These are phyloP conservation scores for Aspergillus piperis DNA, from an alignment of 2,329 filamentous ascomycete species.

Conservation along the genomic window DNA sequence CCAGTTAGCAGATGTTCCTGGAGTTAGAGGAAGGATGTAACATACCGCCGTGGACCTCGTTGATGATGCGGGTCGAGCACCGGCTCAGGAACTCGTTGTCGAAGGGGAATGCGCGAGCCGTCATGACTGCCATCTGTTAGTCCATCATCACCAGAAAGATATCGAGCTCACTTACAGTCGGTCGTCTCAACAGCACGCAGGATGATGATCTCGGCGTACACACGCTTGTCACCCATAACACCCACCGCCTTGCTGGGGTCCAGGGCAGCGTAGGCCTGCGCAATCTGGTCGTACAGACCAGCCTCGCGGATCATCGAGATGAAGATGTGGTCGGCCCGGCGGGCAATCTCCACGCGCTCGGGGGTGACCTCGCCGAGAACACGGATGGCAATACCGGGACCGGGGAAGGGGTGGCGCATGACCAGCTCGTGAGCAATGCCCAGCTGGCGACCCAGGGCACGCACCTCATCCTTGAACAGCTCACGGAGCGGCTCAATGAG, in stretches of 20 bases:
- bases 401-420: slow-evolving; percentile 70
- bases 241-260: slow-evolving; percentile 64
- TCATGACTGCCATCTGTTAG: slow-evolving; percentile 58
- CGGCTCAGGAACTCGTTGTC: slow-evolving; percentile 64
- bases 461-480: slow-evolving; percentile 83
- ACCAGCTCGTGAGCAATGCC: slow-evolving; percentile 74
- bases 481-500: slow-evolving; percentile 75
- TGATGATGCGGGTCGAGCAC: slow-evolving; percentile 69
- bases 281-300: slow-evolving; percentile 58
- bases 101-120: slow-evolving; percentile 69
- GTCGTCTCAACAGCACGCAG: slow-evolving; percentile 63
- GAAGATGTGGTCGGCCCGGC: slow-evolving; percentile 49
- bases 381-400: slow-evolving; percentile 73
- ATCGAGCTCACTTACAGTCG: slow-evolving; percentile 48
- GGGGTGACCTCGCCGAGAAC: slow-evolving; percentile 82
- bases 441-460: slow-evolving; percentile 67
- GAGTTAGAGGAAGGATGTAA: not conserved
- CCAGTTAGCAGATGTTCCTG: not conserved
- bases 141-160: not conserved
- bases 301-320: slow-evolving; percentile 48
- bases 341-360: slow-evolving; percentile 74
- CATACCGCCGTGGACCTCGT: slow-evolving; percentile 65
- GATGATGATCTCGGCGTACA: slow-evolving; percentile 64
- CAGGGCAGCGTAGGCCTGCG: slow-evolving; percentile 70
- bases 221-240: slow-evolving; percentile 64